Base-by-base conservation (phyloP, 1,139 yeast species). In the Trichomonascaceae sp. region DNA sequence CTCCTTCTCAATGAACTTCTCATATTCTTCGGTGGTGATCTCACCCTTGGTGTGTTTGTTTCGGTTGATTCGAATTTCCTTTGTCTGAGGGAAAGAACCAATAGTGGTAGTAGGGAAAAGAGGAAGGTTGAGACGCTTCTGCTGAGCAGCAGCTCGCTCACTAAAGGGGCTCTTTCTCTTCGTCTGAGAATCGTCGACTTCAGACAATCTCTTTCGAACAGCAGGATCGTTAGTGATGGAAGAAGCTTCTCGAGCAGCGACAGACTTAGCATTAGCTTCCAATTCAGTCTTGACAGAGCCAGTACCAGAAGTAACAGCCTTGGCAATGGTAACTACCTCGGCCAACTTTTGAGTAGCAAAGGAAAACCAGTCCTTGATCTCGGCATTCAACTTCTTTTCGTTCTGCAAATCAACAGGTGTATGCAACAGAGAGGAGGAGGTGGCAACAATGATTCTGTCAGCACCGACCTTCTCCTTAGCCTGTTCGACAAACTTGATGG, bases 71-170 rank as follows among this genome's bases (percentile, higher is more conserved):
- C 99, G 89, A 77, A 93, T 93, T 74, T 93, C 99, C 83, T 89
- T 89, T 74, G 99, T 93, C 83, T 93, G 99, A 69, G 99, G 99
- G 98, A 93, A 93, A 64, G 99, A 93, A 77, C 99, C 99, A 76
- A 93, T 93, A 69, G 99, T 93, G 74, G 99, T 93, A 73, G 99
- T 93, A 78, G 99, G 99, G 96, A 93, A 93, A 72, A 88, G 80
- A 67, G 99, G 99, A 74, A 93, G 82, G 81, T 91, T 87, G 82
- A 88, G 88, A 72, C 84, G 80, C 66, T 76, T 78, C 82, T 93
- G 99, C 82, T 93, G 99, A 67, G 84, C 90, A 66, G 79, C 85
- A 71, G 88, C 84, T 82, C 99, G 89, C 61, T 75, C 80, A 67
- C 86, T 84, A 84, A 93, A 93, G 60, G 95, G 83, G 66, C 87